A percentile compares a stretch with the other conserved stretches of the same genome.
Conservation (phyloP, 1,284 basidiomycete species). For the Volvariella surrecta region DNA sequence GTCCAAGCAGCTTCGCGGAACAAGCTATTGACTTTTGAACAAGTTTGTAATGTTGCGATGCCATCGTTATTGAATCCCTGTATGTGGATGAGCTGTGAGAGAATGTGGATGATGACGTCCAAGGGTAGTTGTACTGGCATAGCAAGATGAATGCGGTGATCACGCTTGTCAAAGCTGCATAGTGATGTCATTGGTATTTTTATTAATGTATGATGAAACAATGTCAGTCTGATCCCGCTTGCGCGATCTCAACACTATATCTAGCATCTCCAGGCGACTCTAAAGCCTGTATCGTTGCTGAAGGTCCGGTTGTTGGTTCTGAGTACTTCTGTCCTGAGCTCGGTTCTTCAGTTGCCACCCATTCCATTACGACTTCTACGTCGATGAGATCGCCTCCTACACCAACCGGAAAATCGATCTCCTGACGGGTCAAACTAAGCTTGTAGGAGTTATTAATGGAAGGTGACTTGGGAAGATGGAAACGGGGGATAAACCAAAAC, state of each 20-base stretch:
- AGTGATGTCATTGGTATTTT: too few species aligned
- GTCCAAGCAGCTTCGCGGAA: conserved; percentile 16
- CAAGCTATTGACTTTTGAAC: conserved; percentile 17
- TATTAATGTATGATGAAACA: too few species aligned
- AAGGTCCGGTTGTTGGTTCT: too few species aligned
- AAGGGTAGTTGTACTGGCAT: conserved; percentile 10
- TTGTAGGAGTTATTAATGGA: conserved; percentile 17
- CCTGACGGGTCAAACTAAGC: conserved; percentile 41
- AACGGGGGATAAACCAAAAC: conserved; percentile 78
- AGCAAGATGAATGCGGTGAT: not conserved
- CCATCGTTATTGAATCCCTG: conserved; percentile 12
- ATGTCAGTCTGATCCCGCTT: too few species aligned
- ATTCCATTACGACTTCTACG: conserved; percentile 48
- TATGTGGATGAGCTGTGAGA: conserved; percentile 7
- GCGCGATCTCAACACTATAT: too few species aligned
- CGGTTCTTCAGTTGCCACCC: too few species aligned
- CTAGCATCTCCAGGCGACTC: too few species aligned
- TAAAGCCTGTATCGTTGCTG: too few species aligned
- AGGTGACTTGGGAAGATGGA: conserved; percentile 49
- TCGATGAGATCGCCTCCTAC: conserved; percentile 59
- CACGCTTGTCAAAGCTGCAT: too few species aligned
- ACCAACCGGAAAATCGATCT: conserved; percentile 72
- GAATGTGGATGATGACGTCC: conserved; percentile 12
- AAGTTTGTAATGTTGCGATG: conserved; percentile 19
- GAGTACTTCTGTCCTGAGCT: too few species aligned